A percentile compares a stretch with the other conserved stretches of the same genome.
phyloP scores from a whole-genome alignment of 805 yeast genomes.

The Starmerella lactis-condensi region DNA sequence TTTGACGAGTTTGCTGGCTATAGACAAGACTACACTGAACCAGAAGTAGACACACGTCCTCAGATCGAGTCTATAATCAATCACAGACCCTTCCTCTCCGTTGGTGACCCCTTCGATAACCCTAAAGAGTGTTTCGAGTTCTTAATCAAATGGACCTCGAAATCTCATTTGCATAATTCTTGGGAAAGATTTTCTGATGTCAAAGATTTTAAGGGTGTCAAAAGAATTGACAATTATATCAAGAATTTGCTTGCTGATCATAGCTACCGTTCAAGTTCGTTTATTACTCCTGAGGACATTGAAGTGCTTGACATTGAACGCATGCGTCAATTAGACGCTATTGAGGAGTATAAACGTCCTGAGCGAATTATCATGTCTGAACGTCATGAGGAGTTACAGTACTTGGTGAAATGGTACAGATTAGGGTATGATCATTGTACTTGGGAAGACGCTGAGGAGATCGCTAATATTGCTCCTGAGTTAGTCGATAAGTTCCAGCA shows the following conservation, averaged over 20 bases:
- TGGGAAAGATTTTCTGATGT: slow-evolving; percentile 57
- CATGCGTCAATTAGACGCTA: slow-evolving; percentile 67
- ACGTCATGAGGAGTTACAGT: slow-evolving; percentile 42
- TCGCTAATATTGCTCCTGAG: slow-evolving; percentile 66
- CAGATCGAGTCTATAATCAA: slow-evolving; percentile 37
- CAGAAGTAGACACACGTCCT: slow-evolving; percentile 10
- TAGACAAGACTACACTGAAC: not conserved
- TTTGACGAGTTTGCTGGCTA: not conserved
- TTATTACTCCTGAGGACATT: slow-evolving; percentile 73
- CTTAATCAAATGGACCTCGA: slow-evolving; percentile 62
- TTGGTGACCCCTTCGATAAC: slow-evolving; percentile 25
- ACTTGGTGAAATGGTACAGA: slow-evolving; percentile 85
- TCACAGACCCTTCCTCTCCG: slow-evolving; percentile 28
- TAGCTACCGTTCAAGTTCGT: slow-evolving; percentile 60
- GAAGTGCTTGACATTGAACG: slow-evolving; percentile 86
- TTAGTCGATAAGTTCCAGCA: slow-evolving; percentile 70
- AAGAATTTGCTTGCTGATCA: slow-evolving; percentile 54
- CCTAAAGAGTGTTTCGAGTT: slow-evolving; percentile 45
- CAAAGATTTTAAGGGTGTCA: slow-evolving; percentile 45
- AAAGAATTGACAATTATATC: slow-evolving; percentile 78
- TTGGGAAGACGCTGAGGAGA: slow-evolving; percentile 84
- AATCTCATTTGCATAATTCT: slow-evolving; percentile 83
- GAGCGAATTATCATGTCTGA: slow-evolving; percentile 81
- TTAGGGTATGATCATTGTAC: slow-evolving; percentile 88
- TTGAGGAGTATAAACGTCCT: slow-evolving; percentile 63